Percentiles rank a stretch among this genome's conserved stretches.
Evolutionary conservation across 2,329 filamentous ascomycete species (phyloP).

Genomic region (Penicillium corylophilum): DNA sequence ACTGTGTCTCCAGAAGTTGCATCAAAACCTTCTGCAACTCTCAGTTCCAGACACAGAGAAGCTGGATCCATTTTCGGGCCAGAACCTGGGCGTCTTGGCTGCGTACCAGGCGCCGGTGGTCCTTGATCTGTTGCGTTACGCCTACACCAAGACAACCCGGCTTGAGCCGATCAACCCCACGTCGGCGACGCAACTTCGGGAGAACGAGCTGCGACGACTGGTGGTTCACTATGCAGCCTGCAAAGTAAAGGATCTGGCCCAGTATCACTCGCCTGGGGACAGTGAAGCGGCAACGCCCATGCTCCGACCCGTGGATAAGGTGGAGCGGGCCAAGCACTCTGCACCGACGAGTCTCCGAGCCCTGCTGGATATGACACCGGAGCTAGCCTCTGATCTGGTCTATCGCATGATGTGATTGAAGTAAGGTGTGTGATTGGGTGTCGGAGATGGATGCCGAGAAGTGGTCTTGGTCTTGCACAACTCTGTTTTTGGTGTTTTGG

Average conservation of each 20-base stretch:
- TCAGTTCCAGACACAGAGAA: slow-evolving; percentile 22
- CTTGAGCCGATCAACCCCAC: slow-evolving; percentile 40
- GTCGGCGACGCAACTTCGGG: slow-evolving; percentile 36
- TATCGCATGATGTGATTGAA: slow-evolving; percentile 41
- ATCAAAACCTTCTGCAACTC: slow-evolving; percentile 36
- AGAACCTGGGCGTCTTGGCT: slow-evolving; percentile 23
- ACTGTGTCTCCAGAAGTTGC: slow-evolving; percentile 42
- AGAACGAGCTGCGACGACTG: slow-evolving; percentile 42
- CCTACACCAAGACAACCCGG: slow-evolving; percentile 40
- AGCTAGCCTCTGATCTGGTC: slow-evolving; percentile 44
- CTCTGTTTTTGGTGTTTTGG: slow-evolving; percentile 12
- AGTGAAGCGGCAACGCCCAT: slow-evolving; percentile 24
- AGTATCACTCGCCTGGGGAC: slow-evolving; percentile 32
- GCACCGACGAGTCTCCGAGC: slow-evolving; percentile 34
- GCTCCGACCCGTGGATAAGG: slow-evolving; percentile 20
- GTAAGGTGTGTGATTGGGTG: slow-evolving; percentile 8
- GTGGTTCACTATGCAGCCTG: slow-evolving; percentile 43
- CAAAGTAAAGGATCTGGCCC: slow-evolving; percentile 40
- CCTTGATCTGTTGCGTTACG: slow-evolving; percentile 40
- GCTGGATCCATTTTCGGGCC: slow-evolving; percentile 14
- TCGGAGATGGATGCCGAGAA: neutral
- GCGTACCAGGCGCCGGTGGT: slow-evolving; percentile 35
- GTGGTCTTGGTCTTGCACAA: neutral
- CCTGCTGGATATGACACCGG: slow-evolving; percentile 38
- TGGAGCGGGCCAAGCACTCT: slow-evolving; percentile 12